phyloP scores from a whole-genome alignment of 257 asterid genomes.

The Plectranthus barbatus region DNA sequence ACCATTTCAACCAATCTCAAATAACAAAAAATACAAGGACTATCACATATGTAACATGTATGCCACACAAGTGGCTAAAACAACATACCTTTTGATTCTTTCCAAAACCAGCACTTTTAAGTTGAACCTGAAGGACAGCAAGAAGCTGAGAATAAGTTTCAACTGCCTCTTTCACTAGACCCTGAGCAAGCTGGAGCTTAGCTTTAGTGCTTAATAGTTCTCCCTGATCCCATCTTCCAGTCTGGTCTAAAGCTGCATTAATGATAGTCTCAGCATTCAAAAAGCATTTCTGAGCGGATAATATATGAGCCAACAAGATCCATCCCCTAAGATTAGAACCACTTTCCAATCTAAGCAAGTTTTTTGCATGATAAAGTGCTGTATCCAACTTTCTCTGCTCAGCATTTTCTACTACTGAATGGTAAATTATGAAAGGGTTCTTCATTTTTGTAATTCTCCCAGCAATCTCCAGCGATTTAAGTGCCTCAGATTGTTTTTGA shows the following conservation, averaged over 20 bases:
- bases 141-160: conserved; percentile 67
- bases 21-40: background rate
- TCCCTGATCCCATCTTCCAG: conserved; percentile 81
- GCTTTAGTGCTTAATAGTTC: conserved; percentile 75
- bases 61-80: conserved; percentile 13
- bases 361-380: conserved; percentile 55
- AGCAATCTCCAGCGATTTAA: conserved; percentile 60
- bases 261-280: conserved; percentile 52
- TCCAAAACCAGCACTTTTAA: conserved; percentile 45
- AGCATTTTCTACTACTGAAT: conserved; percentile 67
- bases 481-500: conserved; percentile 50
- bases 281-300: conserved; percentile 70
- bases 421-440: conserved; percentile 51
- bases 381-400: conserved; percentile 83
- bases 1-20: background rate
- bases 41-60: background rate
- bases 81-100: conserved; percentile 42
- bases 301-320: conserved; percentile 66
- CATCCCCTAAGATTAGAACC: conserved; percentile 61
- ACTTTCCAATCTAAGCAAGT: conserved; percentile 55
- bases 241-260: conserved; percentile 67
- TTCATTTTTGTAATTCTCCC: conserved; percentile 43
- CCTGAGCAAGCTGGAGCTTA: conserved; percentile 69
- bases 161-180: conserved; percentile 58
- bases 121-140: conserved; percentile 71